A percentile compares a stretch with the other conserved stretches of the same genome.
Conservation (phyloP, 2,329 filamentous ascomycete species). For the Phaeosphaeriaceae sp. region DNA sequence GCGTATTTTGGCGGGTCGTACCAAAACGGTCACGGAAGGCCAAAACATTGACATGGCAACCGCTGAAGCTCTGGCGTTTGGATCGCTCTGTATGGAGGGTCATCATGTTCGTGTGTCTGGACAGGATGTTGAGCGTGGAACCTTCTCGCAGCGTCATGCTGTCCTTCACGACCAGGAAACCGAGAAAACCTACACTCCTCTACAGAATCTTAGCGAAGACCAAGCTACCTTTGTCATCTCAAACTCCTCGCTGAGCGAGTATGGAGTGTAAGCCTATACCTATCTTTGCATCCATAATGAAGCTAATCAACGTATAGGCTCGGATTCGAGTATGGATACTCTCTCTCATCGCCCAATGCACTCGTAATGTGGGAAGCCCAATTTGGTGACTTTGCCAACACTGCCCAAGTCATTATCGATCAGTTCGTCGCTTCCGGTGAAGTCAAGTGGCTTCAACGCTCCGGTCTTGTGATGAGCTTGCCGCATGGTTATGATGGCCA, state of each 20-base stretch:
- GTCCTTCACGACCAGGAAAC: constrained; percentile 98
- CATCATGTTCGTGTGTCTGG: constrained; percentile 97
- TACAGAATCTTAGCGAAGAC: constrained; percentile 86
- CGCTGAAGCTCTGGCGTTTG: constrained; percentile 93
- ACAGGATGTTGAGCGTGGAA: constrained; percentile 99
- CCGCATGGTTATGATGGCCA: constrained; percentile 98
- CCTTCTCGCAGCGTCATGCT: constrained; percentile 96
- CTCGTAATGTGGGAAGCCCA: constrained; percentile 99
- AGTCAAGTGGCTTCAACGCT: constrained; percentile 98
- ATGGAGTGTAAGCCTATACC: constrained; percentile 61
- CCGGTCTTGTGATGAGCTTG: constrained; percentile 92
- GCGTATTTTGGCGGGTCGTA: constrained; percentile 87
- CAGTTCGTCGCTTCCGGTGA: constrained; percentile 98
- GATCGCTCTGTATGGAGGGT: constrained; percentile 86
- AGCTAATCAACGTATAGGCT: constrained; percentile 62
- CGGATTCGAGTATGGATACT: constrained; percentile 99
- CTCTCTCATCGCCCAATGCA: constrained; percentile 92
- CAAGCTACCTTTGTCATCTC: constrained; percentile 96
- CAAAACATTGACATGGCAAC: constrained; percentile 98
- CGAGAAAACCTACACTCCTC: constrained; percentile 89
- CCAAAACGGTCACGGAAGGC: constrained; percentile 90
- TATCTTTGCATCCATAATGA: background rate
- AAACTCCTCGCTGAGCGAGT: constrained; percentile 86
- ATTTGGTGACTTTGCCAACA: constrained; percentile 99
- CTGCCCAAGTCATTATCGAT: constrained; percentile 97